Evolutionary conservation across 495 filamentous ascomycete species (phyloP), one percentile per base, ranked within the genome.

Genomic region (Aspergillus diversus): DNA sequence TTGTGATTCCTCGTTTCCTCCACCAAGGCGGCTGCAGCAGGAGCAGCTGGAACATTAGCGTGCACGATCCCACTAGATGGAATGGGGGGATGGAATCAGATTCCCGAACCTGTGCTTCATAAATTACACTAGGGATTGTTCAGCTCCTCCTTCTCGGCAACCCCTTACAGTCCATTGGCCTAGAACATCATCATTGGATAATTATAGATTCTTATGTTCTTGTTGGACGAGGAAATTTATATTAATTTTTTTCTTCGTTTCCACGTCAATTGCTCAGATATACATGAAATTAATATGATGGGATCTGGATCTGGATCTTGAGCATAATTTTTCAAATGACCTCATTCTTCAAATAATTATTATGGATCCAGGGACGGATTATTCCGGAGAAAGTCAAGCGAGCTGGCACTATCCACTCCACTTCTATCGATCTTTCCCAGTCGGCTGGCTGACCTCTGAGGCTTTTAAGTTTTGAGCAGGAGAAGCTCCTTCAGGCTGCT

Each of bases 161-260:
- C 57, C 62, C 63, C 63, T 65, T 60, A n/a, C 57, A 21, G 21
- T 33, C 34, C 27, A 65, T 65, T 65, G 63, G 63, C 33, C 63
- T 46, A 52, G 53, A 56, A 7, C 33, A 27, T 55, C 59, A 21
- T 33, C 53, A 33, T 37, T 37, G 58, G 58, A 49, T 52, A 54
- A 54, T 15, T 51, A 60, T 33, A 54, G 58, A 60, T 54, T 37
- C n/a, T n/a, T n/a, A n/a, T 50, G n/a, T 33, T 51, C 13, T 16
- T 50, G 16, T 17, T 27, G n/a, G 11, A 11, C 3, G 12, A 43
- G n/a, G 11, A 43, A 50, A 31, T 27, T 27, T n/a, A 9, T 27
- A 50, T 50, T 27, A 50, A 50, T 27, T 27, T 21, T 27, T 2
- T 27, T 27, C 21, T 27, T 27, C 21, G n/a, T n/a, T n/a, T n/a